Conservation (phyloP, 2,329 filamentous ascomycete species). For the Pseudogymnoascus pannorum region DNA sequence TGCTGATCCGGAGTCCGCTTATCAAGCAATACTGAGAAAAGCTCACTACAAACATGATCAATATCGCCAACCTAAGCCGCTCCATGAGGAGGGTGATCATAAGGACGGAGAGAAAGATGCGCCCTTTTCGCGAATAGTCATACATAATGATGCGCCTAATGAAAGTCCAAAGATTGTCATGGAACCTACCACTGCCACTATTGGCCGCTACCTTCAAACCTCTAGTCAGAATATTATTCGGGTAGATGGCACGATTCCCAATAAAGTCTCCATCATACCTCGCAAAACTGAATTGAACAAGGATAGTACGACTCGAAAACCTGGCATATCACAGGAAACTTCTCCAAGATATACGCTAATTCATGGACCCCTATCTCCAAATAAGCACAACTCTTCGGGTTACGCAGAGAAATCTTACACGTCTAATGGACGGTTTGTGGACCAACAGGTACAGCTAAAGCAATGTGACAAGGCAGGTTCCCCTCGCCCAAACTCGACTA, state of each 20-base stretch:
- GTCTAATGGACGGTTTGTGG: not conserved
- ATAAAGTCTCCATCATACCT: too few species aligned
- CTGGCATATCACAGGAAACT: not conserved
- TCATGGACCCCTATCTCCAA: not conserved
- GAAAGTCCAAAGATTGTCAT: not conserved
- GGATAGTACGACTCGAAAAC: not conserved
- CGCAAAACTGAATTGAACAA: not conserved
- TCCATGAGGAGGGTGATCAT: not conserved
- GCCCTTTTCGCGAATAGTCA: not conserved
- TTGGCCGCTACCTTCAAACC: slow-evolving; percentile 2
- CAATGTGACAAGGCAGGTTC: not conserved
- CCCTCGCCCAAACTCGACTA: not conserved
- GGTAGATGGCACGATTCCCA: not conserved
- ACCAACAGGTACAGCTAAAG: not conserved
- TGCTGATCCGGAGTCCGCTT: not conserved
- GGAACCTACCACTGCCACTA: not conserved
- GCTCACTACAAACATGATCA: slow-evolving; percentile 4
- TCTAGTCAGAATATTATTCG: slow-evolving; percentile 4
- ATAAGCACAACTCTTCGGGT: not conserved
- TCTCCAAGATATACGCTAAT: not conserved
- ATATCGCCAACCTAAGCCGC: not conserved
- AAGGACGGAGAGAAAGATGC: not conserved
- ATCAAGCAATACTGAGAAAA: slow-evolving; percentile 7
- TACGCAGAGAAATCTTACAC: not conserved
- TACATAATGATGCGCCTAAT: not conserved